phyloP scores from a whole-genome alignment of 2,329 filamentous ascomycete species.

The Arthroderma sp. region DNA sequence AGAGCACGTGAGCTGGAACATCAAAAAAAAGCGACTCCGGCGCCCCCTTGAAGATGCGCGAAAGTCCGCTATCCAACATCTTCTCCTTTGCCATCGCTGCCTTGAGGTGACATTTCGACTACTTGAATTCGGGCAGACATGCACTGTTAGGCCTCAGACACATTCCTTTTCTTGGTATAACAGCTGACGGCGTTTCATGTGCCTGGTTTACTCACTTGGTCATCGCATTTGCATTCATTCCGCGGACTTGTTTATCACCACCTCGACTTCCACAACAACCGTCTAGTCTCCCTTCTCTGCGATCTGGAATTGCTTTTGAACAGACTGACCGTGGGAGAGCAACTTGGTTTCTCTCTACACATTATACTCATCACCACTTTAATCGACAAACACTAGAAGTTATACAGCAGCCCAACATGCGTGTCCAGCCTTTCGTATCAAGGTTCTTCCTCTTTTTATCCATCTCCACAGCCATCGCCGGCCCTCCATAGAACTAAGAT shows the following conservation, averaged over 20 bases:
- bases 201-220: neutral
- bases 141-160: neutral
- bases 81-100: neutral
- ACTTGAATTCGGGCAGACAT: neutral
- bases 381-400: neutral
- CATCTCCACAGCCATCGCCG: constrained; percentile 11
- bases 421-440: constrained; percentile 10
- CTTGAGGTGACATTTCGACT: neutral
- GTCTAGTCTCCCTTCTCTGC: neutral
- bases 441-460: constrained; percentile 14
- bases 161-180: neutral
- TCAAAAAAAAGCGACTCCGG: neutral
- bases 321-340: neutral
- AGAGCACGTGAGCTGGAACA: neutral
- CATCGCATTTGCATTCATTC: neutral
- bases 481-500: constrained; percentile 2
- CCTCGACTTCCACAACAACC: neutral
- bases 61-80: neutral
- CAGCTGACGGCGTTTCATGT: too few relatives aligned
- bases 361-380: too few relatives aligned
- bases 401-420: constrained; percentile 8
- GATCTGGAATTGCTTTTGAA: neutral
- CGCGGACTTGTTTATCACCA: neutral
- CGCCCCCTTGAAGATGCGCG: neutral
- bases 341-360: neutral